Base-by-base conservation (phyloP, 73 alveolate genomes). In the Paramecium biaurelia region DNA sequence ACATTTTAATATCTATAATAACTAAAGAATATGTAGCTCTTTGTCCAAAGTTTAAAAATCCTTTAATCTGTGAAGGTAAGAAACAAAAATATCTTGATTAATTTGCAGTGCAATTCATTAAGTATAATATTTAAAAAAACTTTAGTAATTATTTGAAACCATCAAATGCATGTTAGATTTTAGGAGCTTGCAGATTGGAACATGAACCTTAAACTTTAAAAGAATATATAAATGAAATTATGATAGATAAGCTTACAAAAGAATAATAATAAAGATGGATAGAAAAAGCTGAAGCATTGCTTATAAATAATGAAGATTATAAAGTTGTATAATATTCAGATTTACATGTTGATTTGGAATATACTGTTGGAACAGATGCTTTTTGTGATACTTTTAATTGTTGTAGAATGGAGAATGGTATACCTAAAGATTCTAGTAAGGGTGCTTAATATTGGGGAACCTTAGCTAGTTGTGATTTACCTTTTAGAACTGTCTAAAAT, bases 261-360 rank as follows among this genome's bases (percentile, higher is more conserved):
- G 89, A 76, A 67, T 56, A 76, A 57, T 70, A 45, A 23, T 41
- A 21, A 92, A 45, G 41, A 49, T 57, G 93, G 92, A 70, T 68
- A 92, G 93, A 92, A 32, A 84, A 38, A 63, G 85, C 70, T 10
- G 89, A 14, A 32, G 37, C 70, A 56, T 57, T 37, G 72, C 88
- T 30, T 5, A 20, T 57, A 41, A 88, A 67, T 57, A 70, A 74
- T 68, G 57, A 88, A 59, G 92, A 93, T 23, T 63, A 95, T 86
- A 97, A 82, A 92, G 95, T 97, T 35, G 95, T 97, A 26, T 99
- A 98, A 88, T 79, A 96, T 47, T 86, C 98, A 10, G 99, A 98
- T 94, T 70, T 97, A 26, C 99, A 98, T 95, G 86, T 95, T 42
- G 99, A 98, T 89, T 53, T 93, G 9, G 87, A 92, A 38, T 98